Percentiles rank a stretch among this genome's conserved stretches.
These are phyloP conservation scores for Plasmodium ovale DNA, from an alignment of 169 alveolate species.

Conservation along the genomic window DNA sequence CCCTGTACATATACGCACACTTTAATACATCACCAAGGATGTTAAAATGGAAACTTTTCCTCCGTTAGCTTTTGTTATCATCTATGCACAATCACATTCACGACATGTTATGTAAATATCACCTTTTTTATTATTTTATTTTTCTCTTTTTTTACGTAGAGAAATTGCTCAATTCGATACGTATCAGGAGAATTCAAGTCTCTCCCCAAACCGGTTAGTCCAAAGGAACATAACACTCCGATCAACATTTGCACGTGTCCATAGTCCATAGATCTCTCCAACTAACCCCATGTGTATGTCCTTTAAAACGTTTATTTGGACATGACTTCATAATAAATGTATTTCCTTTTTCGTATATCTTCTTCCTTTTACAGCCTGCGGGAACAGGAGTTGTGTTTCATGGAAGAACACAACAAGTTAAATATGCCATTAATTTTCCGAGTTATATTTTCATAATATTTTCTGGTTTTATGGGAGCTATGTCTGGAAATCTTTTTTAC, in stretches of 20 bases:
- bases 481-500: slow-evolving; percentile 84
- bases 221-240: neutral
- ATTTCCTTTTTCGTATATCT: neutral
- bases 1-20: no score
- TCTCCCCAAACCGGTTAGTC: slow-evolving; percentile 70
- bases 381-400: slow-evolving; percentile 87
- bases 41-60: no score
- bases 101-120: no score
- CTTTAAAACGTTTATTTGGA: neutral
- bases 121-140: no score
- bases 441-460: slow-evolving; percentile 82
- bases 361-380: slow-evolving; percentile 77
- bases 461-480: slow-evolving; percentile 85
- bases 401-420: slow-evolving; percentile 78
- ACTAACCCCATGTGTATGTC: neutral
- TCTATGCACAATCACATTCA: no score
- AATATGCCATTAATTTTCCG: slow-evolving; percentile 80
- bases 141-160: slow-evolving; percentile 6
- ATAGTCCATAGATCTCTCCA: no score
- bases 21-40: no score
- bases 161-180: slow-evolving; percentile 35
- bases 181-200: slow-evolving; percentile 57
- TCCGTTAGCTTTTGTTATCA: no score
- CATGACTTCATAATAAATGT: neutral
- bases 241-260: neutral